phyloP scores from a whole-genome alignment of 495 filamentous ascomycete genomes.

The Podospora didyma region DNA sequence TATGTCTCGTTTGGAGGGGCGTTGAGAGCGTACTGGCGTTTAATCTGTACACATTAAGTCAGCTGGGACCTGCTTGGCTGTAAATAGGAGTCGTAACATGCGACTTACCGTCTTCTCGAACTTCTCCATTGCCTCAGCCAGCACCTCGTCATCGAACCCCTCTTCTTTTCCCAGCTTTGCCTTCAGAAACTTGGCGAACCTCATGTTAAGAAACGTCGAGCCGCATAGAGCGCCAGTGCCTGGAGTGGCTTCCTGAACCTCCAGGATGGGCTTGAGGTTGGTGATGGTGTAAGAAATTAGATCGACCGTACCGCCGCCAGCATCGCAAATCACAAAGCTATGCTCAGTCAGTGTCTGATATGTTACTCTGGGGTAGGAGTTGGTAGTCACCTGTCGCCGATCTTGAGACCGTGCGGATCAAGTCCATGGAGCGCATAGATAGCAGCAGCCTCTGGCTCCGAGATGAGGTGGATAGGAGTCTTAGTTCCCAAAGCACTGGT shows the following conservation, averaged over 20 bases:
- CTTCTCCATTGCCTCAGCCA: conserved; percentile 32
- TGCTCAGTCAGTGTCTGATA: neutral
- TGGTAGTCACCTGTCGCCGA: conserved; percentile 33
- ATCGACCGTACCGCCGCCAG: conserved; percentile 58
- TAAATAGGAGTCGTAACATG: neutral
- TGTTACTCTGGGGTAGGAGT: neutral
- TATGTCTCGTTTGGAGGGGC: conserved; percentile 24
- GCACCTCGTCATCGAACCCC: conserved; percentile 33
- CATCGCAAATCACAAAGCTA: conserved; percentile 55
- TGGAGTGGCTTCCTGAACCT: conserved; percentile 44
- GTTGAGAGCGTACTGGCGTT: conserved; percentile 26
- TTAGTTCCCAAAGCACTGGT: conserved; percentile 34
- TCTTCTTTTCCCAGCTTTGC: conserved; percentile 27
- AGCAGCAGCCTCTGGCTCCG: conserved; percentile 56
- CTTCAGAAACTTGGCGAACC: conserved; percentile 44
- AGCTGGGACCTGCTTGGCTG: neutral
- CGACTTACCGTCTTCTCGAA: conserved; percentile 31
- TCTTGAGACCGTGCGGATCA: conserved; percentile 36
- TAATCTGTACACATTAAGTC: conserved; percentile 10
- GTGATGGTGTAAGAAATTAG: conserved; percentile 54
- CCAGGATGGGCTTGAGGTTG: conserved; percentile 40
- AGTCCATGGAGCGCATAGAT: conserved; percentile 47
- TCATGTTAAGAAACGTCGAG: conserved; percentile 50
- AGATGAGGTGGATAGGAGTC: conserved; percentile 42
- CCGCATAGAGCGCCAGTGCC: conserved; percentile 56